phyloP scores from a whole-genome alignment of 139 green algal species.

The Chlorella sp. region DNA sequence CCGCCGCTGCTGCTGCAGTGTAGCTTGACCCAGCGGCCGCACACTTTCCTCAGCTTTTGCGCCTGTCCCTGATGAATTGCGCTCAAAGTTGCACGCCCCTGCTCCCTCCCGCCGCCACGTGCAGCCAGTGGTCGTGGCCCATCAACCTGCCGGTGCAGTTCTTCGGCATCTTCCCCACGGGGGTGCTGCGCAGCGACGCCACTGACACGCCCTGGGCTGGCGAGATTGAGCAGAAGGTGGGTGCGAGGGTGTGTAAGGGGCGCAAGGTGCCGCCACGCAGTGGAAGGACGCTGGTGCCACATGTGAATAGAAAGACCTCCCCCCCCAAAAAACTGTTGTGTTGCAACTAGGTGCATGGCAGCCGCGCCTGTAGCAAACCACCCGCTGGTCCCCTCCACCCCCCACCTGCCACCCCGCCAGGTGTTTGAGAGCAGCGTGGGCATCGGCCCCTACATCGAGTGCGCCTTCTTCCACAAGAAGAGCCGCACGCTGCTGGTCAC shows the following conservation, averaged over 20 bases:
- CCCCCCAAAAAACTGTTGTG: no score
- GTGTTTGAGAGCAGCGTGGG: slow-evolving; percentile 40
- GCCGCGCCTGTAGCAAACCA: not conserved
- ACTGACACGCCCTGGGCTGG: slow-evolving; percentile 69
- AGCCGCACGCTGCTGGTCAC: slow-evolving; percentile 85
- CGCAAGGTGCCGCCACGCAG: no score
- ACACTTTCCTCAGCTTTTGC: not conserved
- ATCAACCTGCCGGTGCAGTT: slow-evolving; percentile 80
- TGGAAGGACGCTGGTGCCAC: no score
- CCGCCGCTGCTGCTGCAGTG: not conserved
- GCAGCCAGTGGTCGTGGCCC: slow-evolving; percentile 84
- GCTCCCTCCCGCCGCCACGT: not conserved
- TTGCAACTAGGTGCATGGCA: no score
- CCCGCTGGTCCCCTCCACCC: not conserved
- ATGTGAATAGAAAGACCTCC: no score
- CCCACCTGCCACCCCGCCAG: not conserved
- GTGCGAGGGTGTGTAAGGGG: not conserved
- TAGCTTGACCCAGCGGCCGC: not conserved
- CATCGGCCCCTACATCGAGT: slow-evolving; percentile 66
- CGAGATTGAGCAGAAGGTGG: slow-evolving; percentile 82
- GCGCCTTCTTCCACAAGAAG: slow-evolving; percentile 86
- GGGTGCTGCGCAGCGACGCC: slow-evolving; percentile 47
- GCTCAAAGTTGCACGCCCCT: not conserved
- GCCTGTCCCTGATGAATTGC: not conserved
- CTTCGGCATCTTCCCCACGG: slow-evolving; percentile 84